Evolutionary conservation across 306 rosid species (phyloP), one percentile per base, ranked within the genome.

Genomic region (Vigna unguiculata): DNA sequence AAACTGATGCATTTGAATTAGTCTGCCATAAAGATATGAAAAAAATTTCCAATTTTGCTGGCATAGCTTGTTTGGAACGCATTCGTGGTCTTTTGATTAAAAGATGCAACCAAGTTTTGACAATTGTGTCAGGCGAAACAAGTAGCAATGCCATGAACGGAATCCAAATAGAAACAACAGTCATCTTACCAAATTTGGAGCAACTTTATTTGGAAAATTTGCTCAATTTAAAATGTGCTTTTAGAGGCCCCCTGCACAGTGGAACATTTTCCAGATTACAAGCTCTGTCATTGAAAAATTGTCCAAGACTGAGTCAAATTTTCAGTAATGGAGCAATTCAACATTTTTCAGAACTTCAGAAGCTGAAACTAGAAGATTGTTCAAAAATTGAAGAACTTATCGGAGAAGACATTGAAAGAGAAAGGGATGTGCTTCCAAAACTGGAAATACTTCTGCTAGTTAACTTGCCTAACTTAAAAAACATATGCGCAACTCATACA

Each of bases 1-100:
- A 61, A 69, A 53, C 78, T 19, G 81, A 83, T 43, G 75, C 75
- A 43, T 69, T 79, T 34, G 86, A 79, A 74, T 53, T 79, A 47
- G 72, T 74, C 9, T 9, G 51, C 48, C 71, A 76, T 7, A 62
- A 74, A 15, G 68, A 75, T 57, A 47, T 80, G 0, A 52, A 8
- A 51, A 41, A 9, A 17, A 21, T 83, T 30, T 41, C 83, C 53
- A 32, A 45, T 55, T 34, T 83, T 74, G 78, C 36, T 45, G 75
- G 57, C 15, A 2, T 16, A 7, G 57, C 20, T 19, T 62, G 24
- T 43, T 16, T 79, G 65, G 43, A 60, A 17, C 68, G 55, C 4
- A 43, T 79, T 24, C 81, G 83, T 2, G 78, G 75, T 41, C 72
- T 80, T 52, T 28, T 63, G 28, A 71, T 83, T 34, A 36, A 74